Base-by-base conservation (phyloP, 306 rosid species). In the Vigna angularis region DNA sequence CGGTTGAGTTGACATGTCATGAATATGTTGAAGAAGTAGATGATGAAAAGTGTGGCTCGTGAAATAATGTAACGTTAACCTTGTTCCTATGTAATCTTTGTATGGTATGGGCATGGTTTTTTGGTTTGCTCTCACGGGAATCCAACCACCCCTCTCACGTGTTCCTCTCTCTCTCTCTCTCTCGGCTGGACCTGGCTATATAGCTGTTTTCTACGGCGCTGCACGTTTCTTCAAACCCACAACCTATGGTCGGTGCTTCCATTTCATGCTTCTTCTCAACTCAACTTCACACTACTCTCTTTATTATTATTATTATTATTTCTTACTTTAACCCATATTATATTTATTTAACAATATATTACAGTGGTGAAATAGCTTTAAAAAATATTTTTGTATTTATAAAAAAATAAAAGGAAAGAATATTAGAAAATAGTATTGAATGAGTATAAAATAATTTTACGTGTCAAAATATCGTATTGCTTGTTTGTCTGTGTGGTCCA, bases 91-190 rank as follows among this genome's bases (percentile, higher is more conserved):
- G 73, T 17, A 72, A 59, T 16, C 15, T 8, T 5, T 18, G 34
- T 66, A 24, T 24, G 65, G 28, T 47, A 49, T 79, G 55, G 59
- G 47, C 34, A 66, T 80, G 77, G 80, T 67, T 55, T 4, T 87
- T 65, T 66, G 63, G 82, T 76, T 81, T 65, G 61, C 0, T 74
- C 83, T 88, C 92, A 88, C 90, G 92, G 84, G 88, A 88, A 79
- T 82, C 87, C 81, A 53, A 73, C 92, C 82, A 58, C 52, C 80
- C 85, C 74, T 78, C 72, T 88, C 92, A 88, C 90, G 85, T 82
- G 88, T 79, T 76, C 70, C 22, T 77, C 87, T 76, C 62, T 56
- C 57, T 4, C 57, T 4, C 34, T 58, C 56, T 61, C 81, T 45
- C 75, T 55, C 77, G 16, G 48, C 56, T 68, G 76, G 71, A 69